Base-by-base conservation (phyloP, 345 rosid genomes). In the Noccaea caerulescens region DNA sequence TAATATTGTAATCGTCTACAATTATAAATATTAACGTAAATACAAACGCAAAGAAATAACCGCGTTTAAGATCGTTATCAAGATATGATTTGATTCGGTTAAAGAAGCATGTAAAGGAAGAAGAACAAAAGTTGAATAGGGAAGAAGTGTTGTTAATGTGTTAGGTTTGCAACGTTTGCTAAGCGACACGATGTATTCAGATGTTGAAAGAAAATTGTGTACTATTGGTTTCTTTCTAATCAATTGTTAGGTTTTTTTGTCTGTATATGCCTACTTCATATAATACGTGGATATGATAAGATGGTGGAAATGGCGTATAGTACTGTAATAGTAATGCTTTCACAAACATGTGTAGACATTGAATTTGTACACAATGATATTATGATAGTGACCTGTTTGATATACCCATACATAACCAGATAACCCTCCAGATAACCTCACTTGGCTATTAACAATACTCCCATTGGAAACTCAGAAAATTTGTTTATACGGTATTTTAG, bases 91-190 rank as follows among this genome's bases (percentile, higher is more conserved):
- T 68, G 60, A 38, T 25, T 37, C 14, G 23, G 14, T 63, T 8
- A 11, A 56, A 55, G 58, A 12, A 33, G 32, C 50, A 46, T 64
- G 50, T 45, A 39, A 52, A 72, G 14, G 41, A 55, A 54, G 63
- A 65, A 30, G 39, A 73, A 49, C 64, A 65, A 52, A 65, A 64
- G 3, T 72, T 33, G 44, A 45, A 34, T 13, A 63, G 3, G 39
- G 56, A 63, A 72, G 51, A 55, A 61, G 71, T 65, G 66, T 38
- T 72, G 45, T 47, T 56, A 47, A 34, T 56, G 77, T 46, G 51
- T 46, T 64, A 7, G 52, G 43, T n/a, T 64, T 46, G 52, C 6
- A 20, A 20, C 23, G 23, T 20, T 20, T 30, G 30, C 23, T 20
- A 4, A 16, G 23, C 3, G 58, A 72, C 71, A 72, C 71, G 77